Evolutionary conservation across 176 grass and related monocot genomes (phyloP), one percentile per base, ranked within the genome.

Genomic region (Poa annua): DNA sequence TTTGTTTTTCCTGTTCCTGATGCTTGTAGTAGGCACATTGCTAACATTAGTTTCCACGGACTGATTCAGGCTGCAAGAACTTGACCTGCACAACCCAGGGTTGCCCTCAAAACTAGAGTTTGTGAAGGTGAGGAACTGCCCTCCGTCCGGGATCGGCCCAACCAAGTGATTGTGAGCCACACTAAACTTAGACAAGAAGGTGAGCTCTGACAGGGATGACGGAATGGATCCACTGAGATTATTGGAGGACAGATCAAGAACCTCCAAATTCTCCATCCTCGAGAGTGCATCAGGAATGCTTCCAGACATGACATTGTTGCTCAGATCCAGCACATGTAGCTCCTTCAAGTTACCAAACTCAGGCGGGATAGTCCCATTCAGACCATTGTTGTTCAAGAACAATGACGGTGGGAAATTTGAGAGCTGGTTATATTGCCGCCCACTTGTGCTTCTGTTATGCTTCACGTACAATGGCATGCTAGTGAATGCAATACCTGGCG

Each of bases 131-230:
- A 98, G 88, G 82, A 98, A 95, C 82, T 98, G 95, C 4, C 88
- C 90, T 63, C 88, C 95, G 32, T 48, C 88, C 6, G 92, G 95
- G 57, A 95, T 85, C 57, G 85, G 52, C 64, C 95, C 95, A 67
- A 77, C 74, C 71, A 98, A 77, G 61, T 91, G 81, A 84, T 95
- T 98, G 83, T 93, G 90, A 24, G 95, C 90, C 52, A 98, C 90
- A 66, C 92, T 98, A 53, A 98, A 98, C 92, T 91, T 98, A 13
- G 95, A 98, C 86, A 98, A 83, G 85, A 98, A 98, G 45, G 90
- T 98, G 26, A 98, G 92, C 15, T 90, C 69, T 14, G 84, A 91
- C 65, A 98, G 53, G 21, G 95, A 95, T 32, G 84, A 24, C 19
- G 95, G 92, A 86, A 98, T 98, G 1, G 62, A 89, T 62, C 95